These are phyloP conservation scores for Ambrosia hybrid DNA, from an alignment of 140 eudicot species.

Conservation along the genomic window DNA sequence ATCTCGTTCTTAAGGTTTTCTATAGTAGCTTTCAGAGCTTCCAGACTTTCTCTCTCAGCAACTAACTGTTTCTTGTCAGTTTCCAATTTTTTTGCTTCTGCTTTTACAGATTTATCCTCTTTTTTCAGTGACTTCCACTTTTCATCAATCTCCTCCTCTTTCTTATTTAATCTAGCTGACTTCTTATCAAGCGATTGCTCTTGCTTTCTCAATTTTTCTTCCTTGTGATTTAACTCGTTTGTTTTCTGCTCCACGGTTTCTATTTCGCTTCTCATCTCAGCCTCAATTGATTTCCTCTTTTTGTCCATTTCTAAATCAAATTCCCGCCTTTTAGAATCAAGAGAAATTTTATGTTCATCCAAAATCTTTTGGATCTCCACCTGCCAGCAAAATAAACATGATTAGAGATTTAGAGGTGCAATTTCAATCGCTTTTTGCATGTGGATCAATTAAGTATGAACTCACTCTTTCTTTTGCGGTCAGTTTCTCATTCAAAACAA, in stretches of 20 bases:
- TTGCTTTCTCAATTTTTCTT: slow-evolving; percentile 57
- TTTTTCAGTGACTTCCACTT: slow-evolving; percentile 59
- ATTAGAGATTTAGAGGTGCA: not conserved
- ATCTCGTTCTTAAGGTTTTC: slow-evolving; percentile 50
- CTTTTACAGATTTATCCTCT: slow-evolving; percentile 47
- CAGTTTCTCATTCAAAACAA: slow-evolving; percentile 55
- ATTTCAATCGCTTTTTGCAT: not conserved
- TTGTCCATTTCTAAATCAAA: slow-evolving; percentile 70
- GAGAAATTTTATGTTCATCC: slow-evolving; percentile 47
- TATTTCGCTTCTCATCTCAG: slow-evolving; percentile 49
- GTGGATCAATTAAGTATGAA: slow-evolving; percentile 14
- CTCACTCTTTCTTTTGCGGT: slow-evolving; percentile 75
- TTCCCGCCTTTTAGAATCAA: slow-evolving; percentile 49
- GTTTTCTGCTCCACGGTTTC: slow-evolving; percentile 48
- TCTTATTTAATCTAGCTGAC: slow-evolving; percentile 63
- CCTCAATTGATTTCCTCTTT: slow-evolving; percentile 55
- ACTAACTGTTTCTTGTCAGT: slow-evolving; percentile 45
- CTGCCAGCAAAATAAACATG: slow-evolving; percentile 36
- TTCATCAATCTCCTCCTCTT: slow-evolving; percentile 59
- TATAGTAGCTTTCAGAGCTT: slow-evolving; percentile 36
- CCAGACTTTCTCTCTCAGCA: slow-evolving; percentile 53
- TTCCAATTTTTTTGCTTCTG: slow-evolving; percentile 52
- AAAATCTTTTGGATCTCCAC: slow-evolving; percentile 79
- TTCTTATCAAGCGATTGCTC: slow-evolving; percentile 68
- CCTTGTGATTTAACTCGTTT: slow-evolving; percentile 58